Percentiles rank a stretch among this genome's conserved stretches.
phyloP scores from a whole-genome alignment of 345 rosid genomes.

The Eucalyptus coolabah region DNA sequence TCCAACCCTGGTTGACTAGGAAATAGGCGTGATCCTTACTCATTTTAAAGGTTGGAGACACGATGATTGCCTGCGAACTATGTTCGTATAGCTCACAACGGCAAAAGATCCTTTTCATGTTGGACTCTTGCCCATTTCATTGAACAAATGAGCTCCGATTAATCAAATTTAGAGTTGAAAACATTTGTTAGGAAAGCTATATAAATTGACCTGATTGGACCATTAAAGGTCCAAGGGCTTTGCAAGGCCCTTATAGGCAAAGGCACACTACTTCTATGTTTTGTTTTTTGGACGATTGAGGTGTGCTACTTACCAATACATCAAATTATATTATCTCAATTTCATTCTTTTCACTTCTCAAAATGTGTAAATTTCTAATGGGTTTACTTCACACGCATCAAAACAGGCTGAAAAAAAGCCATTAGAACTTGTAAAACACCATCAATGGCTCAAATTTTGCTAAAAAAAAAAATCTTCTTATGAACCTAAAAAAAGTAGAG shows the following conservation, averaged over 20 bases:
- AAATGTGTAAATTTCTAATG: background rate
- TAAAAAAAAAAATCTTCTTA: no score
- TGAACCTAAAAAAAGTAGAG: background rate
- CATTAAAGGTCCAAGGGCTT: background rate
- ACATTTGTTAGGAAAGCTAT: background rate
- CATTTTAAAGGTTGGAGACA: no score
- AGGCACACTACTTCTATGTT: background rate
- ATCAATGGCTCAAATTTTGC: rapidly evolving
- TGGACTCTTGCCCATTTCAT: no score
- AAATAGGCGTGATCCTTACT: no score
- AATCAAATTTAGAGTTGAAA: no score
- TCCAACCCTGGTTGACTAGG: no score
- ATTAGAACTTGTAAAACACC: background rate
- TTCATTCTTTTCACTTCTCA: background rate
- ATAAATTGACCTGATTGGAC: background rate
- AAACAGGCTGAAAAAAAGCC: background rate
- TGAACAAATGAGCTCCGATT: no score
- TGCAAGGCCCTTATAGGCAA: background rate
- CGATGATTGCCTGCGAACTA: no score
- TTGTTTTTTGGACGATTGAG: background rate
- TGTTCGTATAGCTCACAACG: no score
- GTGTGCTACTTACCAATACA: background rate
- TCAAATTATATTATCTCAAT: background rate
- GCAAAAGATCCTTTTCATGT: no score
- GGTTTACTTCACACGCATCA: background rate